A percentile compares a stretch with the other conserved stretches of the same genome.
Conservation (phyloP, 2,329 filamentous ascomycete genomes). For the Aspergillus aculeatinus region DNA sequence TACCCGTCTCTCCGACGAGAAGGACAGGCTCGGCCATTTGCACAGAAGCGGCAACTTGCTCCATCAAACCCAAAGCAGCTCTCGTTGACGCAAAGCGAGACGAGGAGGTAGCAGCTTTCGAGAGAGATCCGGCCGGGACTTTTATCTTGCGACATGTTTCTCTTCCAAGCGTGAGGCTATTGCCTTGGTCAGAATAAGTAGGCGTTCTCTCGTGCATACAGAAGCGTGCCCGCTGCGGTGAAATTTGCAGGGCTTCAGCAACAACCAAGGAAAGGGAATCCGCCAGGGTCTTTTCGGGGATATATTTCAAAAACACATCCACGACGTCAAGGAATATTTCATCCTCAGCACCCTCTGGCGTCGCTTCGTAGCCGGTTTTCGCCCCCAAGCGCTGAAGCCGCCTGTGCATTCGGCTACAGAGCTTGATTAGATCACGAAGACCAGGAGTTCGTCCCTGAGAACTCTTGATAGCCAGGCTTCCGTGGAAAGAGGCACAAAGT, state of each 20-base stretch:
- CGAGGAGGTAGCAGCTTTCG: slow-evolving; percentile 37
- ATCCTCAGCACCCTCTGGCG: slow-evolving; percentile 70
- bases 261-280: slow-evolving; percentile 60
- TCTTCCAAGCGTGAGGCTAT: slow-evolving; percentile 64
- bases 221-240: slow-evolving; percentile 76
- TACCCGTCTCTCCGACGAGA: slow-evolving; percentile 97
- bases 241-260: slow-evolving; percentile 82
- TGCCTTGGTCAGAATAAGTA: slow-evolving; percentile 61
- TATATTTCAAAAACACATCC: slow-evolving; percentile 84
- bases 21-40: slow-evolving; percentile 83
- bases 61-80: slow-evolving; percentile 79
- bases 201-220: slow-evolving; percentile 73
- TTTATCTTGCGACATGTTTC: slow-evolving; percentile 60
- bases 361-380: slow-evolving; percentile 66
- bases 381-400: slow-evolving; percentile 61
- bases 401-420: slow-evolving; percentile 73
- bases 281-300: slow-evolving; percentile 65
- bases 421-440: slow-evolving; percentile 82
- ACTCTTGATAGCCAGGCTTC: slow-evolving; percentile 38
- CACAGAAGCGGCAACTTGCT: slow-evolving; percentile 82
- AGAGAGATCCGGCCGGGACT: slow-evolving; percentile 46
- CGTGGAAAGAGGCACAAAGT: slow-evolving; percentile 40
- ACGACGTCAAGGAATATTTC: slow-evolving; percentile 91
- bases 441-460: slow-evolving; percentile 59
- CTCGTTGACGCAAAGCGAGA: slow-evolving; percentile 79